Conservation (phyloP, 2,329 filamentous ascomycete genomes). For the Rhynchosporium secalis region DNA sequence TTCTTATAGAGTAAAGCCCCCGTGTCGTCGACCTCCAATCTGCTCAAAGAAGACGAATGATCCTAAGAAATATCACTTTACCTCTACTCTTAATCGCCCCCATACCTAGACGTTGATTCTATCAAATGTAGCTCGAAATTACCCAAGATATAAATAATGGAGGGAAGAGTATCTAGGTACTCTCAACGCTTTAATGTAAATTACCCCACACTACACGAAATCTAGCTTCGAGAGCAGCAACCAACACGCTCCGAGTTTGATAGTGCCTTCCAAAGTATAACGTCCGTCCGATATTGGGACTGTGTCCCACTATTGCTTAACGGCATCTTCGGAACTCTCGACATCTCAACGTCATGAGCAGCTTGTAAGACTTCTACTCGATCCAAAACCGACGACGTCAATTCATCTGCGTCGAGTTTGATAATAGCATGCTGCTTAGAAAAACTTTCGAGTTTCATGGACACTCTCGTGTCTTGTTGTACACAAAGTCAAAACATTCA, state of each 20-base stretch:
- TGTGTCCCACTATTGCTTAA: neutral
- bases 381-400: neutral
- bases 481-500: neutral
- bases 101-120: too few relatives aligned
- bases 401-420: neutral
- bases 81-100: too few relatives aligned
- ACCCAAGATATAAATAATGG: too few relatives aligned
- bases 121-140: too few relatives aligned
- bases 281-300: too few relatives aligned
- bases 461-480: constrained; percentile 7
- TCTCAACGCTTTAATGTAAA: too few relatives aligned
- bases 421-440: constrained; percentile 3
- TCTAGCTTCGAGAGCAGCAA: too few relatives aligned
- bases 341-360: constrained; percentile 5
- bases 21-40: neutral
- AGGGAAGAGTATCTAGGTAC: too few relatives aligned
- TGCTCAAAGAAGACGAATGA: too few relatives aligned
- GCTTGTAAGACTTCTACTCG: neutral
- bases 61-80: too few relatives aligned
- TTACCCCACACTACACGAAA: too few relatives aligned
- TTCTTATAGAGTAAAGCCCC: neutral
- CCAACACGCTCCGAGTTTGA: too few relatives aligned
- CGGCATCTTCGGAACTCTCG: neutral
- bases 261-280: neutral
- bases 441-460: neutral